Evolutionary conservation across 192 early-diverging fungal genomes (phyloP), one percentile per base, ranked within the genome.

Genomic region (Chytriomyces confervae): DNA sequence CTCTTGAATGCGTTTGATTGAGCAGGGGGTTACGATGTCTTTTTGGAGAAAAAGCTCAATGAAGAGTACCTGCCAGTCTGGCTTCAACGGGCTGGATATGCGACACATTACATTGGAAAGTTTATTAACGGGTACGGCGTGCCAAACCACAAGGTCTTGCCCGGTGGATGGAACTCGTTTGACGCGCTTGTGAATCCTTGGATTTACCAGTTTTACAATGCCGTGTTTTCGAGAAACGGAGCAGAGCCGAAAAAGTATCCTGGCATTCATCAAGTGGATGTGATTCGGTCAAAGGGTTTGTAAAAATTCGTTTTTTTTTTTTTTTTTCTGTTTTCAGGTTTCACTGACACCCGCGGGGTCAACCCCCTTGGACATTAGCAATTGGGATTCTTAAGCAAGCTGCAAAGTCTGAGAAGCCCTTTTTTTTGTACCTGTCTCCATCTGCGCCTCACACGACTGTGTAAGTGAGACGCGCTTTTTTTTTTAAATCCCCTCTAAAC

Each of bases 51-150:
- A 10, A 61, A 72, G 20, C 61, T 89, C 0, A 80, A 86, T 24
- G 80, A 87, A 20, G 78, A 83, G 61, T 85, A 84, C 65, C 77
- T 90, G 36, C 87, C 89, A 6, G 51, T 80, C 5, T 90, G 87
- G 87, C 63, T 90, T 64, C 84, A 89, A 63, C 45, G 79, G 18
- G 84, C 78, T 11, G 90, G 90, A 18, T 92, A 92, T 69, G 80
- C 79, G 45, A 92, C 89, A 51, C 82, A 91, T 74, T 91, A 89
- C 68, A 89, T 90, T 63, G 91, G 91, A n/a, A 92, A 92, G 63
- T 83, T 92, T 57, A 86, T 91, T 75, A 91, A 91, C 76, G 87
- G 84, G 7, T 76, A 76, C 46, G 80, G 16, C 61, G 67, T 48
- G 67, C 73, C 20, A 36, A 88, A 87, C 63, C 77, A 79, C 53